Evolutionary conservation across 2,329 filamentous ascomycete species (phyloP).

Genomic region (Colletotrichum somersetense): DNA sequence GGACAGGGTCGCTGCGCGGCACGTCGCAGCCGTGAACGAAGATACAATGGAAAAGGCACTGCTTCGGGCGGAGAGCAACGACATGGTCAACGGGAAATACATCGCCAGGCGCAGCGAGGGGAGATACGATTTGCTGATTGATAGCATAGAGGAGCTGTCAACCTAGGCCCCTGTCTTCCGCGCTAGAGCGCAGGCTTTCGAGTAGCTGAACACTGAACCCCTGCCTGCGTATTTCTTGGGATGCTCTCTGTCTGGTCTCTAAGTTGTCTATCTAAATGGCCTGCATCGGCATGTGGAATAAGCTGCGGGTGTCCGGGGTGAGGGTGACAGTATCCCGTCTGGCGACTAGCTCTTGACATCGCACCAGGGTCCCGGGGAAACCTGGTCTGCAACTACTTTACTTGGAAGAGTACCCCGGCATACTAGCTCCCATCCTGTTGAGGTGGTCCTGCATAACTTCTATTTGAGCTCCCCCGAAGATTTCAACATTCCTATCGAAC

Average conservation of each 20-base stretch:
- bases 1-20: constrained; percentile 45
- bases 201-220: background rate
- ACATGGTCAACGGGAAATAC: constrained; percentile 48
- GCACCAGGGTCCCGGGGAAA: background rate
- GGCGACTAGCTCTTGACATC: background rate
- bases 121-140: constrained; percentile 47
- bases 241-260: too few relatives aligned
- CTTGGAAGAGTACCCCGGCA: background rate
- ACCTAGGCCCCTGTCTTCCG: background rate
- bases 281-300: too few relatives aligned
- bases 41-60: constrained; percentile 44
- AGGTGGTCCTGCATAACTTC: background rate
- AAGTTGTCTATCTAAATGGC: background rate
- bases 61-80: constrained; percentile 47
- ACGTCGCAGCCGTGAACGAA: constrained; percentile 48
- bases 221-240: too few relatives aligned
- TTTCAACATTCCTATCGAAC: background rate
- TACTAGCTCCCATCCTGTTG: background rate
- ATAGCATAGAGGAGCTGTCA: constrained; percentile 45
- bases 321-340: constrained; percentile 19
- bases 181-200: background rate
- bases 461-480: constrained; percentile 8
- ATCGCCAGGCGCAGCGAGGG: constrained; percentile 43
- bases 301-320: too few relatives aligned
- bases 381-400: background rate